Conservation (phyloP, 345 rosid species). For the Cardiospermum halicacabum region DNA sequence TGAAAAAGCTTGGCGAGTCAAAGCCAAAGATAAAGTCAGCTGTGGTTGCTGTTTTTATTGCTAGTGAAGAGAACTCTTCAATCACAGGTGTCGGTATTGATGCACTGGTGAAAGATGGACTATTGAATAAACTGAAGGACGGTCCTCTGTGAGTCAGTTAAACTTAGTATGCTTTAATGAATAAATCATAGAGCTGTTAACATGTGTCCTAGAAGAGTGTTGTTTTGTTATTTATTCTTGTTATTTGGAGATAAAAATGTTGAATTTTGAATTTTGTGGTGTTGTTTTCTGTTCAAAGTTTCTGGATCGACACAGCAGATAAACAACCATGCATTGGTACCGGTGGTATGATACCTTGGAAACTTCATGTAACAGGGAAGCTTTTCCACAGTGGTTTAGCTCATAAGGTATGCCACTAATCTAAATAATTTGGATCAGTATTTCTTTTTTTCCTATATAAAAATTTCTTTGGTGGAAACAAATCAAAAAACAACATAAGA, state of each 20-base stretch:
- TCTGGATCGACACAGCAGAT: conserved; percentile 97
- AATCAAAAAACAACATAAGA: not conserved
- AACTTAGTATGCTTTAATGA: not conserved
- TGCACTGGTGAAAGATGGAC: conserved; percentile 69
- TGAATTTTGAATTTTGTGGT: conserved; percentile 5
- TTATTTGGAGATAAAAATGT: not conserved
- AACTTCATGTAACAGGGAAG: conserved; percentile 82
- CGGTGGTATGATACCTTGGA: conserved; percentile 98
- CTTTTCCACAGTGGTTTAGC: conserved; percentile 96
- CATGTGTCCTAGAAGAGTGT: not conserved
- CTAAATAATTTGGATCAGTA: not conserved
- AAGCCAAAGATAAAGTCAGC: conserved; percentile 68
- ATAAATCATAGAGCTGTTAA: not conserved
- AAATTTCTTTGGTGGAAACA: not conserved
- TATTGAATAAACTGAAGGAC: conserved; percentile 78
- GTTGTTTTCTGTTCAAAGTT: conserved; percentile 38
- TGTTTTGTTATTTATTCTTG: not conserved
- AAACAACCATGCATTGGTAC: conserved; percentile 99
- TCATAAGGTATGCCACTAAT: conserved; percentile 56
- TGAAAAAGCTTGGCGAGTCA: conserved; percentile 79
- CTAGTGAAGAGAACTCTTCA: conserved; percentile 85
- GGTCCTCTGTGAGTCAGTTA: conserved; percentile 78
- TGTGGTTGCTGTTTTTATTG: conserved; percentile 88
- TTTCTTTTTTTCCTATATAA: not conserved
- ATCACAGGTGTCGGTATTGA: conserved; percentile 91